Percentiles rank a stretch among this genome's conserved stretches.
These are phyloP conservation scores for Nakaseomyces uthaithaninus DNA, from an alignment of 1,139 yeast species.

Conservation along the genomic window DNA sequence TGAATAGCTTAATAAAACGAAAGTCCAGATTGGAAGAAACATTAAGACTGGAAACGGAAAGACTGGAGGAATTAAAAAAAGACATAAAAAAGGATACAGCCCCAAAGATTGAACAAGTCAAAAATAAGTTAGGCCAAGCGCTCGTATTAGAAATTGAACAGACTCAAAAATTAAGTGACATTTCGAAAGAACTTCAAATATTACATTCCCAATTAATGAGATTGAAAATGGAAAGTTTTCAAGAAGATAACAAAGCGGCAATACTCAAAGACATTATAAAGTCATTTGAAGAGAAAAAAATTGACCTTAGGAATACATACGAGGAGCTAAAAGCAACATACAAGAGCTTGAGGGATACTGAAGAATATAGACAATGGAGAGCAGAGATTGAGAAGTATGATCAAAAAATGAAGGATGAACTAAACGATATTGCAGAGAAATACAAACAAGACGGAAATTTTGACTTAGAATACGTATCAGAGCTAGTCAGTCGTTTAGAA, in stretches of 20 bases:
- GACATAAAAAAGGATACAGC: constrained; percentile 26
- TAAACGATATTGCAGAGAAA: constrained; percentile 39
- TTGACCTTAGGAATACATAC: constrained; percentile 33
- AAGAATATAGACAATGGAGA: constrained; percentile 39
- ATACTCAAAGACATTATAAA: constrained; percentile 22
- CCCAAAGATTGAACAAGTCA: constrained; percentile 25
- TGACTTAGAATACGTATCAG: constrained; percentile 34
- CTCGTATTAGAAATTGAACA: not conserved
- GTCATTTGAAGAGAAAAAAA: constrained; percentile 28
- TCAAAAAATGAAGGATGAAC: constrained; percentile 37
- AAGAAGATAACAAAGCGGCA: constrained; percentile 18
- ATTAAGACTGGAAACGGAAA: constrained; percentile 28
- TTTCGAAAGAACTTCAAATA: constrained; percentile 10
- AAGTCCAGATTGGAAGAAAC: constrained; percentile 18
- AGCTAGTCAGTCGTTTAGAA: constrained; percentile 32
- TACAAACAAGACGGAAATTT: constrained; percentile 41
- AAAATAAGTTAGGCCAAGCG: constrained; percentile 21
- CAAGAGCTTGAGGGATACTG: constrained; percentile 39
- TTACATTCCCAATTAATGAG: constrained; percentile 14
- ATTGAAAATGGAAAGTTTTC: constrained; percentile 17
- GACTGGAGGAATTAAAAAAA: constrained; percentile 17
- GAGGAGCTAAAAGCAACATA: constrained; percentile 38
- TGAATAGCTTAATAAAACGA: constrained; percentile 17
- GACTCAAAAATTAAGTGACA: not conserved
- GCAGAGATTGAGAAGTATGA: constrained; percentile 37